These are phyloP conservation scores for Biancaea sappan DNA, from an alignment of 306 rosid species.

Conservation along the genomic window DNA sequence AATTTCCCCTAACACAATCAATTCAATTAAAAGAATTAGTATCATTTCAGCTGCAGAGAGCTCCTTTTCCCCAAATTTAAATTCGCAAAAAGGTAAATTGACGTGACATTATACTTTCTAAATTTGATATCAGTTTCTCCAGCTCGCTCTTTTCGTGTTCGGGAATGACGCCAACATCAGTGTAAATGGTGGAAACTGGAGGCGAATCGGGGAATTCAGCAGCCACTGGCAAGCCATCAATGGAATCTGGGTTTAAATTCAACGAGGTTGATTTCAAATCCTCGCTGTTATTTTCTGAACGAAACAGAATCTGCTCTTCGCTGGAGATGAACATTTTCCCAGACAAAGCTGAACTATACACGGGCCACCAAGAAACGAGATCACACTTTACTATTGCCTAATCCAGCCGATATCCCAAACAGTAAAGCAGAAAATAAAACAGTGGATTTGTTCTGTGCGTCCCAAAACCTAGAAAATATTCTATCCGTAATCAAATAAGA, in stretches of 20 bases:
- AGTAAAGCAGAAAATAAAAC: not conserved
- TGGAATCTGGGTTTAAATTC: constrained; percentile 59
- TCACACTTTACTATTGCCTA: not conserved
- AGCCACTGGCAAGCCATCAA: constrained; percentile 40
- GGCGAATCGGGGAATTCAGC: constrained; percentile 39
- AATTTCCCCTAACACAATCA: constrained; percentile 62
- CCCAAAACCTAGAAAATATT: not conserved
- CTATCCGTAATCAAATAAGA: constrained; percentile 16
- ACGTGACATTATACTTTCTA: constrained; percentile 56
- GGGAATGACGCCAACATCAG: constrained; percentile 81
- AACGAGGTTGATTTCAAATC: constrained; percentile 47
- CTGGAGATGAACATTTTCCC: constrained; percentile 55
- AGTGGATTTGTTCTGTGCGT: not conserved
- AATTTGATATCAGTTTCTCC: constrained; percentile 51
- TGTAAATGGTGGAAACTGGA: constrained; percentile 53
- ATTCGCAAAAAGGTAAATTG: constrained; percentile 14
- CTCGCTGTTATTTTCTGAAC: constrained; percentile 45
- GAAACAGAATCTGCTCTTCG: constrained; percentile 56
- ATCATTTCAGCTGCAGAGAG: constrained; percentile 8
- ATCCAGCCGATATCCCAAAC: constrained; percentile 3
- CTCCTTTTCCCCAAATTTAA: constrained; percentile 23
- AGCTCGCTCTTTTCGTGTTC: constrained; percentile 69
- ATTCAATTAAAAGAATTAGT: constrained; percentile 19
- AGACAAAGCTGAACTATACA: constrained; percentile 25
- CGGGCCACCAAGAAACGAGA: constrained; percentile 4